phyloP scores from a whole-genome alignment of 2,329 filamentous ascomycete genomes.

The Trichophyton mentagrophytes region DNA sequence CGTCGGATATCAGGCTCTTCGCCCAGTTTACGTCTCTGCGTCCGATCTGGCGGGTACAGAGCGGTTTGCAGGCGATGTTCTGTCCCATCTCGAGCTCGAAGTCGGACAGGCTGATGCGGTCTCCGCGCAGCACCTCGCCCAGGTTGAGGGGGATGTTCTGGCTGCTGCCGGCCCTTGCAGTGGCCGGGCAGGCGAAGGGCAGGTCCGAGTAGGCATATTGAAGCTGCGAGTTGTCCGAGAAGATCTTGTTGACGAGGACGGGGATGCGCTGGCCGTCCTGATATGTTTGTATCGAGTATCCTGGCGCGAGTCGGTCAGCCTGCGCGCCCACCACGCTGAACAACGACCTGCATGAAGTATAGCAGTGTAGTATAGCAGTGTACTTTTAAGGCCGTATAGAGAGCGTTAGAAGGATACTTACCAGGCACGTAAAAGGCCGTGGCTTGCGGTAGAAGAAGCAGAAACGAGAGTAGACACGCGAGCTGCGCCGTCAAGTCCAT shows the following conservation, averaged over 20 bases:
- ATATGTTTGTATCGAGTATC: slow-evolving; percentile 75
- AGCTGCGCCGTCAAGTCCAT: not conserved
- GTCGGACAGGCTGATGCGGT: slow-evolving; percentile 73
- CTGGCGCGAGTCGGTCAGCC: slow-evolving; percentile 29
- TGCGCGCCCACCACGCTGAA: slow-evolving; percentile 8
- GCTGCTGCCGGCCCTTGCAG: slow-evolving; percentile 56
- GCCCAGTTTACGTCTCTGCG: slow-evolving; percentile 54
- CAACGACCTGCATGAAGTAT: not conserved
- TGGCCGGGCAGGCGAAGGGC: slow-evolving; percentile 73
- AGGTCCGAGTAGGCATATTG: slow-evolving; percentile 85
- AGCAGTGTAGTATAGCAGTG: not conserved
- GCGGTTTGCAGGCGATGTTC: slow-evolving; percentile 57
- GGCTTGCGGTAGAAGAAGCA: slow-evolving; percentile 32
- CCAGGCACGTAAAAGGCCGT: slow-evolving; percentile 78
- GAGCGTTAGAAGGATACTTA: slow-evolving; percentile 33
- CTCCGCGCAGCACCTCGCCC: slow-evolving; percentile 74
- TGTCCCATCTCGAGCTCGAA: slow-evolving; percentile 67
- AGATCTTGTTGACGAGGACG: slow-evolving; percentile 83
- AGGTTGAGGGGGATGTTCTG: slow-evolving; percentile 70
- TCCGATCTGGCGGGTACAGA: slow-evolving; percentile 58
- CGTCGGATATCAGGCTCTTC: slow-evolving; percentile 58
- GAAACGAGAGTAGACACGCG: not conserved
- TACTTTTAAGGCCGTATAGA: not conserved
- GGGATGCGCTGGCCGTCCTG: slow-evolving; percentile 63
- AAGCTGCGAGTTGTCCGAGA: slow-evolving; percentile 78